Evolutionary conservation across 495 filamentous ascomycete species (phyloP).

Genomic region (Chaetomium fimeti): DNA sequence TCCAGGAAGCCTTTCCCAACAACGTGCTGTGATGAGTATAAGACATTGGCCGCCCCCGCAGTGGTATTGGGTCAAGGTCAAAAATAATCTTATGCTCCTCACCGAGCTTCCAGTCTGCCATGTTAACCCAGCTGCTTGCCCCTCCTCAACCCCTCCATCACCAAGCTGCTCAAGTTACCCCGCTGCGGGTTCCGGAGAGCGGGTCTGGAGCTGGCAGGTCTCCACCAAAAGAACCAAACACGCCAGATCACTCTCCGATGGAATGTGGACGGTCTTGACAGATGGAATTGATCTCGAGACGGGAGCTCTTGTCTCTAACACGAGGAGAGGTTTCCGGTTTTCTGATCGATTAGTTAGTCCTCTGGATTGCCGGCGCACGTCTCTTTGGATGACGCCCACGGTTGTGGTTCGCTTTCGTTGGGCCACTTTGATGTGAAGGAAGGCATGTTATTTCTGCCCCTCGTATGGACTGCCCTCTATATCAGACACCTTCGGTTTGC

Average conservation of each 20-base stretch:
- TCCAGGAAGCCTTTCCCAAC: background rate
- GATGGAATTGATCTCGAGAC: background rate
- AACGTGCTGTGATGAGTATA: background rate
- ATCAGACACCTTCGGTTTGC: too few relatives aligned
- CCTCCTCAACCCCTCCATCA: constrained; percentile 24
- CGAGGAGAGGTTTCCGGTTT: too few relatives aligned
- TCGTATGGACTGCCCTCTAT: too few relatives aligned
- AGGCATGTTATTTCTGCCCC: too few relatives aligned
- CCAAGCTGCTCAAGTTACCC: constrained; percentile 13
- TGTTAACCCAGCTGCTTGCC: constrained; percentile 4
- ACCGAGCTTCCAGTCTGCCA: background rate
- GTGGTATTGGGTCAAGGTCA: background rate
- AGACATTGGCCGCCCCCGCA: background rate
- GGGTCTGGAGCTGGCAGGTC: background rate
- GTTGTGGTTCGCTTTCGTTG: too few relatives aligned
- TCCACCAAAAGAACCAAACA: constrained; percentile 17
- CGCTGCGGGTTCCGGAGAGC: constrained; percentile 17
- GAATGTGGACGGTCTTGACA: background rate
- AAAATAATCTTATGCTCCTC: background rate
- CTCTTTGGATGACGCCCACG: too few relatives aligned
- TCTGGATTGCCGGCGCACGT: too few relatives aligned
- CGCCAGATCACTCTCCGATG: constrained; percentile 7
- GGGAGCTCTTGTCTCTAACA: background rate
- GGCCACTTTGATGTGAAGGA: too few relatives aligned
- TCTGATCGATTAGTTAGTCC: too few relatives aligned